Evolutionary conservation across 2,329 filamentous ascomycete genomes (phyloP).

Genomic region (Talaromyces sp.): DNA sequence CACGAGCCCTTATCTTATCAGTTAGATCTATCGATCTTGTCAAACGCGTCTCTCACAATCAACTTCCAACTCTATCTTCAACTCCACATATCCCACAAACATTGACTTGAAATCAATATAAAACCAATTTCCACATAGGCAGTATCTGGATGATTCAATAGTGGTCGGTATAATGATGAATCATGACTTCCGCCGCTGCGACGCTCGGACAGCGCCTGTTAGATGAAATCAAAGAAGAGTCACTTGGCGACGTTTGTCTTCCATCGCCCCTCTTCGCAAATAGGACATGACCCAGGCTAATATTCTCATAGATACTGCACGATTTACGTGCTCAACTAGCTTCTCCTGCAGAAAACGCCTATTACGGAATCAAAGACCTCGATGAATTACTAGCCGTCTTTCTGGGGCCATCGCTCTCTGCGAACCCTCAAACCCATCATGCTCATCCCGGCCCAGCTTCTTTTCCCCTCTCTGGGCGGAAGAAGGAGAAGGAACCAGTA

Average conservation of each 20-base stretch:
- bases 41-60: too few relatives aligned
- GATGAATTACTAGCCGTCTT: conserved; percentile 44
- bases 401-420: conserved; percentile 20
- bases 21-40: too few relatives aligned
- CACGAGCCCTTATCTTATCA: too few relatives aligned
- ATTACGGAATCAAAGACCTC: conserved; percentile 46
- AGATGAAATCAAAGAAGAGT: conserved; percentile 48
- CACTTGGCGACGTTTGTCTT: conserved; percentile 49
- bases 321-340: conserved; percentile 29
- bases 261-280: neutral
- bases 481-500: conserved; percentile 32
- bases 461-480: neutral
- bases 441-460: neutral
- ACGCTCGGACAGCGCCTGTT: conserved; percentile 53
- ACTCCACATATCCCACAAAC: too few relatives aligned
- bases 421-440: conserved; percentile 10
- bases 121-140: too few relatives aligned
- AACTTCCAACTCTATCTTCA: too few relatives aligned
- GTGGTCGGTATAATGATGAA: neutral
- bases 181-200: conserved; percentile 24
- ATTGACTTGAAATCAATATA: too few relatives aligned
- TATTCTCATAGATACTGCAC: conserved; percentile 27
- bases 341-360: conserved; percentile 17
- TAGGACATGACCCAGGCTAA: neutral
- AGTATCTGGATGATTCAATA: too few relatives aligned